Evolutionary conservation across 768 basidiomycete genomes (phyloP).

Genomic region (Asterophora parasitica): DNA sequence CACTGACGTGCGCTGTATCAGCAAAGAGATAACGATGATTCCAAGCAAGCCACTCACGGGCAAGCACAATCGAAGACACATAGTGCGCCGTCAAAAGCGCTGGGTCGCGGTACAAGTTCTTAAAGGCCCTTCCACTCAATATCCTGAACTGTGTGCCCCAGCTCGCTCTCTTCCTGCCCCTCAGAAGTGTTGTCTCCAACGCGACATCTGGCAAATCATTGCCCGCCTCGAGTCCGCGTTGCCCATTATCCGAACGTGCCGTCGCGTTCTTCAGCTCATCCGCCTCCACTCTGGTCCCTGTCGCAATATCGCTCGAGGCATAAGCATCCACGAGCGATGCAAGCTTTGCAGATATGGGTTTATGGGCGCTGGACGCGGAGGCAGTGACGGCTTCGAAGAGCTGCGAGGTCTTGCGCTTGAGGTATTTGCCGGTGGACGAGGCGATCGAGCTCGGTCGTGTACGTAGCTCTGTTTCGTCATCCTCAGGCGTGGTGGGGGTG

Average conservation of each 20-base stretch:
- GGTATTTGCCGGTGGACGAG: constrained; percentile 44
- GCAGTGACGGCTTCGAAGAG: constrained; percentile 55
- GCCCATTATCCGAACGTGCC: constrained; percentile 20
- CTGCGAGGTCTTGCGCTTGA: constrained; percentile 73
- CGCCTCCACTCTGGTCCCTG: constrained; percentile 57
- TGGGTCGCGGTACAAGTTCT: constrained; percentile 95
- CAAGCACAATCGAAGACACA: constrained; percentile 74
- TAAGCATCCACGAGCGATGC: constrained; percentile 71
- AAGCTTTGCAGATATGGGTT: constrained; percentile 53
- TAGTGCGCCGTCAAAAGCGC: constrained; percentile 91
- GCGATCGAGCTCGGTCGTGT: constrained; percentile 39
- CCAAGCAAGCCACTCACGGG: constrained; percentile 50
- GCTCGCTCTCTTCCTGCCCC: constrained; percentile 75
- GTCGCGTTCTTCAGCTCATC: constrained; percentile 38
- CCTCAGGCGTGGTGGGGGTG: constrained; percentile 26
- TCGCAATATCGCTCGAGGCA: constrained; percentile 59
- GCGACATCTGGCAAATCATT: constrained; percentile 62
- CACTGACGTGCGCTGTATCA: constrained; percentile 37
- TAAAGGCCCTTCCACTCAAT: constrained; percentile 93
- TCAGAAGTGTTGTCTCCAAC: constrained; percentile 60
- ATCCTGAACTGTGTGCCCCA: constrained; percentile 92
- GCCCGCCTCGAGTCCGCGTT: constrained; percentile 23
- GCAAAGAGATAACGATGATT: background rate
- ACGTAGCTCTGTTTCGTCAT: constrained; percentile 52
- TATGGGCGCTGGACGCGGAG: constrained; percentile 20